Evolutionary conservation across 2,329 filamentous ascomycete genomes (phyloP).

Genomic region (Monosporascus sp.): DNA sequence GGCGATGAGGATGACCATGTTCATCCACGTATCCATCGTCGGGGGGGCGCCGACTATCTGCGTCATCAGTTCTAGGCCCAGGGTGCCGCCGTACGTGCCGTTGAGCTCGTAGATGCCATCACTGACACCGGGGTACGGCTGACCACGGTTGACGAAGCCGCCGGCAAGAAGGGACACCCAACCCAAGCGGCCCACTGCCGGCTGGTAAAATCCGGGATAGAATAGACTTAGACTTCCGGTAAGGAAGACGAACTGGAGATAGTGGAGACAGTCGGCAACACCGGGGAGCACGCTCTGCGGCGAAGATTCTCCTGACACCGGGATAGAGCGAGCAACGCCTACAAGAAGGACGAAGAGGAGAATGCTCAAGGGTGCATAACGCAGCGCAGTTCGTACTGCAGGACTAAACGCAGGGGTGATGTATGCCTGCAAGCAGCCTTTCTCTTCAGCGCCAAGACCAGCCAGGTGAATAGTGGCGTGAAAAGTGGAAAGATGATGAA

Average conservation of each 20-base stretch:
- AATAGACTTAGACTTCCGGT: slow-evolving; percentile 64
- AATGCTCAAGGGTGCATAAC: slow-evolving; percentile 9
- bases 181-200: slow-evolving; percentile 58
- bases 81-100: slow-evolving; percentile 50
- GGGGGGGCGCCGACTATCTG: slow-evolving; percentile 62
- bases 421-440: slow-evolving; percentile 10
- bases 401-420: slow-evolving; percentile 10
- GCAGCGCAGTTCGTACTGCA: slow-evolving; percentile 3
- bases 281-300: slow-evolving; percentile 11
- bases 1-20: slow-evolving; percentile 54
- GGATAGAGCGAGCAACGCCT: slow-evolving; percentile 3
- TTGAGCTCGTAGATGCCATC: slow-evolving; percentile 63
- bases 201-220: slow-evolving; percentile 71
- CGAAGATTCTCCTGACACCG: neutral
- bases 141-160: slow-evolving; percentile 19
- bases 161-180: slow-evolving; percentile 60
- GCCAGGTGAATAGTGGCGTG: slow-evolving; percentile 6
- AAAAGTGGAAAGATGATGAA: slow-evolving; percentile 11
- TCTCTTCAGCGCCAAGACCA: neutral
- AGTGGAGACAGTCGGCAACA: slow-evolving; percentile 58
- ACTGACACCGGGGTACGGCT: slow-evolving; percentile 23
- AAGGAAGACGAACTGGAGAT: slow-evolving; percentile 70
- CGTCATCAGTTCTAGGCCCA: slow-evolving; percentile 60
- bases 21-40: slow-evolving; percentile 62
- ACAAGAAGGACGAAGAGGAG: slow-evolving; percentile 14